Percentiles rank a stretch among this genome's conserved stretches.
Evolutionary conservation across 495 filamentous ascomycete species (phyloP).

Genomic region (Hypomontagnella submonticulosa): DNA sequence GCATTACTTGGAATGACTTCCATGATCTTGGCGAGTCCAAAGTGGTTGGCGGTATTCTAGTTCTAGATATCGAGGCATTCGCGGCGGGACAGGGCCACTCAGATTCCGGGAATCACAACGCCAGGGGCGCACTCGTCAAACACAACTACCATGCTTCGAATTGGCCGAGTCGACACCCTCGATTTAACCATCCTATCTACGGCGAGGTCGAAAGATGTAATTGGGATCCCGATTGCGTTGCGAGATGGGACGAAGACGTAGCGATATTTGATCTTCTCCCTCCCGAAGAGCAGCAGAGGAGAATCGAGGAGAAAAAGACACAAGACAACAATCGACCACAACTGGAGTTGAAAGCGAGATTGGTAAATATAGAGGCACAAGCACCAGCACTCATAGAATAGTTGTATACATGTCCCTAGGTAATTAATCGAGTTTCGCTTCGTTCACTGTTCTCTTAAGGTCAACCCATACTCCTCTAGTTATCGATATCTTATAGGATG

Average conservation of each 20-base stretch:
- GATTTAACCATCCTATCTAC: conserved; percentile 69
- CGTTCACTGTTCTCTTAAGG: too few species aligned
- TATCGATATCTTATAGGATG: too few species aligned
- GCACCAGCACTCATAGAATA: too few species aligned
- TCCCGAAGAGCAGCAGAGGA: conserved; percentile 59
- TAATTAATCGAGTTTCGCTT: too few species aligned
- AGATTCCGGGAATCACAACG: conserved; percentile 69
- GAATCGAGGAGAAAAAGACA: conserved; percentile 55
- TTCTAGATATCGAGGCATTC: conserved; percentile 71
- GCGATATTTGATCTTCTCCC: conserved; percentile 59
- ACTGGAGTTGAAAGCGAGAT: conserved; percentile 3
- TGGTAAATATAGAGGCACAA: too few species aligned
- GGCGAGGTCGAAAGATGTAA: conserved; percentile 73
- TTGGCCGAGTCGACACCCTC: conserved; percentile 69
- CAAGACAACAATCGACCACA: conserved; percentile 29
- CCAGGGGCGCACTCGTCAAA: conserved; percentile 65
- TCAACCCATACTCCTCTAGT: too few species aligned
- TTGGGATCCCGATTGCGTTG: conserved; percentile 69
- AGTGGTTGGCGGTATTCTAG: conserved; percentile 65
- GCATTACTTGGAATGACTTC: conserved; percentile 65
- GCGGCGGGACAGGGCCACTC: conserved; percentile 74
- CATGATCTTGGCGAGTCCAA: conserved; percentile 68
- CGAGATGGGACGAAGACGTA: conserved; percentile 65
- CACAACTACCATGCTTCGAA: conserved; percentile 74
- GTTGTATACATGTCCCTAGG: too few species aligned